Evolutionary conservation across 2,329 filamentous ascomycete species (phyloP).

Genomic region (Chaetothyriales sp.): DNA sequence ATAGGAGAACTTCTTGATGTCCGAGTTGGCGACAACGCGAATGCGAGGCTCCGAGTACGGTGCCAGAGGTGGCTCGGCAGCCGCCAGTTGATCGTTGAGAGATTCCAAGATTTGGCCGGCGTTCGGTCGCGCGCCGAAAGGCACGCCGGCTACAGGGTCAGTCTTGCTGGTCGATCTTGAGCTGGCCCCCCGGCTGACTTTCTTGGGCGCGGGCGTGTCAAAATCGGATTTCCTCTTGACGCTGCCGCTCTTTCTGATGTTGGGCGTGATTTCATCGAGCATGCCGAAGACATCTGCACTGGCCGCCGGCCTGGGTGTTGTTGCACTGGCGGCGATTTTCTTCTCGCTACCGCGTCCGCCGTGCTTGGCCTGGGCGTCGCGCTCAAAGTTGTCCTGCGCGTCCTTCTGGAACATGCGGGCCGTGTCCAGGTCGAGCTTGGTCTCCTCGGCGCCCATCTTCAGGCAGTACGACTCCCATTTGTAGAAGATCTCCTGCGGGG

Average conservation of each 20-base stretch:
- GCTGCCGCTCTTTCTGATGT: constrained; percentile 31
- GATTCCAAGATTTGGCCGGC: constrained; percentile 71
- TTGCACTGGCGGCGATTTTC: constrained; percentile 40
- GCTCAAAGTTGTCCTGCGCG: constrained; percentile 70
- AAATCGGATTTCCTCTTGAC: constrained; percentile 39
- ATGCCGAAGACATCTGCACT: constrained; percentile 70
- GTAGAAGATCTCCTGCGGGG: constrained; percentile 79
- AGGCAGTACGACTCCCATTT: constrained; percentile 99
- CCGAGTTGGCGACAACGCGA: constrained; percentile 71
- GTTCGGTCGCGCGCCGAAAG: constrained; percentile 65
- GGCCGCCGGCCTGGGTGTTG: constrained; percentile 47
- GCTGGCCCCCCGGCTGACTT: constrained; percentile 31
- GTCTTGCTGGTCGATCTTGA: constrained; percentile 19
- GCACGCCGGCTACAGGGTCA: constrained; percentile 24
- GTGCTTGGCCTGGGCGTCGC: constrained; percentile 54
- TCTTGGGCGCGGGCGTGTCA: constrained; percentile 33
- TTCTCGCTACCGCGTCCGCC: constrained; percentile 49
- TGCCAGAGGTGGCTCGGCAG: constrained; percentile 55
- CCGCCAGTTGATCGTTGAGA: constrained; percentile 60
- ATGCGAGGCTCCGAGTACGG: constrained; percentile 64
- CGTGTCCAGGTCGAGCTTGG: constrained; percentile 54
- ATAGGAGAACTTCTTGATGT: constrained; percentile 81
- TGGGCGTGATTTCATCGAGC: constrained; percentile 56
- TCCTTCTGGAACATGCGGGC: constrained; percentile 72
- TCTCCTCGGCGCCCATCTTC: constrained; percentile 75